Evolutionary conservation across 805 yeast genomes (phyloP).

Genomic region (Wickerhamomyces chambardii): DNA sequence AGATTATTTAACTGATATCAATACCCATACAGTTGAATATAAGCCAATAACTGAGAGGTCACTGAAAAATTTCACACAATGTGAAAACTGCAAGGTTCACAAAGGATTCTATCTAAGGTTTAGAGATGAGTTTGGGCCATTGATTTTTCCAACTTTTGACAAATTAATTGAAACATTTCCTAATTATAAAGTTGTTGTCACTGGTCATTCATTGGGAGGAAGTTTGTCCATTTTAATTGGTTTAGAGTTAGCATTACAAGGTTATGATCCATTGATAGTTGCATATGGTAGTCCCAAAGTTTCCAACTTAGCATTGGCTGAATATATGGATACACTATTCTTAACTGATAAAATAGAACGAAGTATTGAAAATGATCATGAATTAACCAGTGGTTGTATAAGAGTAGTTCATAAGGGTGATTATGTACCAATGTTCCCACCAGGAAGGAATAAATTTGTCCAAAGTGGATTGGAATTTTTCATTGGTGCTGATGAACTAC

Average conservation of each 20-base stretch:
- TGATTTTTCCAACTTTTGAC: constrained; percentile 19
- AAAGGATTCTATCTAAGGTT: constrained; percentile 48
- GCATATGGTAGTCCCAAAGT: constrained; percentile 65
- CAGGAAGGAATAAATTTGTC: constrained; percentile 25
- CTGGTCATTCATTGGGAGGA: constrained; percentile 76
- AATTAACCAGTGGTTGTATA: constrained; percentile 28
- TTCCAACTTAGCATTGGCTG: constrained; percentile 41
- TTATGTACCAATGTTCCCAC: constrained; percentile 52
- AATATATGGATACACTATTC: constrained; percentile 44
- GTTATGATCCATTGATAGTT: constrained; percentile 44
- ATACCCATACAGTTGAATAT: constrained; percentile 20
- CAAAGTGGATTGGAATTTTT: constrained; percentile 24
- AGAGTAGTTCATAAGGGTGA: constrained; percentile 53
- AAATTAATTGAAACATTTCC: constrained; percentile 30
- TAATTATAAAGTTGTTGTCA: constrained; percentile 38
- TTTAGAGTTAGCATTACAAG: constrained; percentile 48
- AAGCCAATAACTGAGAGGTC: constrained; percentile 11
- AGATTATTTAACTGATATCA: constrained; percentile 57
- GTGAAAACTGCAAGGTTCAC: constrained; percentile 51
- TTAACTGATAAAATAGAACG: constrained; percentile 24
- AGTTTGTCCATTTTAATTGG: constrained; percentile 60
- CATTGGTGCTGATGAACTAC: constrained; percentile 25
- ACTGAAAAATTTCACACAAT: constrained; percentile 13
- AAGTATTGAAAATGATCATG: constrained; percentile 7
- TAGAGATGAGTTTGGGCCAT: constrained; percentile 28